Evolutionary conservation across 192 early-diverging fungal genomes (phyloP), one percentile per base, ranked within the genome.

Genomic region (Backusella morwellensis): DNA sequence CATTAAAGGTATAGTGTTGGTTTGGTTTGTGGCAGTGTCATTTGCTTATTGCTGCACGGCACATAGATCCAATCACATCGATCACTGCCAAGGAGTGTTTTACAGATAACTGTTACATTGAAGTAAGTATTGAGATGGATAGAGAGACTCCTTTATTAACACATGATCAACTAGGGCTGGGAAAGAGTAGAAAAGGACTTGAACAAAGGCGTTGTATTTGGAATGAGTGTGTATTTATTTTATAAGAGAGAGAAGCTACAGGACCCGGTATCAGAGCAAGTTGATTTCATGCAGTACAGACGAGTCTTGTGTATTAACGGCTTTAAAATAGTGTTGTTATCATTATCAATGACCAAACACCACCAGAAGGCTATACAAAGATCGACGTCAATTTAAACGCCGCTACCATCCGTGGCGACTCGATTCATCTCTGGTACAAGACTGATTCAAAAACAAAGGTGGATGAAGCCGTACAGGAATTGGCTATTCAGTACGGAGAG

Each of bases 191-290:
- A 74, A 70, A 72, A 75, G 41, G 73, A 79, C 38, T 29, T 66
- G 6, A 79, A 79, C 63, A 69, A 79, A 44, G 78, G 69, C 17
- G 73, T 79, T 6, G 35, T 78, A 9, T 35, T 79, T 75, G 78
- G 78, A 26, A 75, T 79, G 68, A 54, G 73, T 59, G 73, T 79
- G 0, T 79, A 79, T 54, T 17, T 79, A n/a, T 79, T 79, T 70
- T 75, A 66, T 44, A 42, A 72, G 36, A 36, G 78, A 32, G 54
- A 75, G 34, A 66, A 35, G 15, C 42, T 29, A 40, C n/a, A 34
- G 6, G 15, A 68, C 23, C 73, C 74, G 6, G 69, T 79, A 14
- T 75, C 74, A 70, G 78, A 79, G 78, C 75, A 79, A 71, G 73
- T 74, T 17, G 66, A 68, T 15, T 32, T 7, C 1, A 23, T 6